Base-by-base conservation (phyloP, 2,329 filamentous ascomycete species). In the Aspergillus uvarum region DNA sequence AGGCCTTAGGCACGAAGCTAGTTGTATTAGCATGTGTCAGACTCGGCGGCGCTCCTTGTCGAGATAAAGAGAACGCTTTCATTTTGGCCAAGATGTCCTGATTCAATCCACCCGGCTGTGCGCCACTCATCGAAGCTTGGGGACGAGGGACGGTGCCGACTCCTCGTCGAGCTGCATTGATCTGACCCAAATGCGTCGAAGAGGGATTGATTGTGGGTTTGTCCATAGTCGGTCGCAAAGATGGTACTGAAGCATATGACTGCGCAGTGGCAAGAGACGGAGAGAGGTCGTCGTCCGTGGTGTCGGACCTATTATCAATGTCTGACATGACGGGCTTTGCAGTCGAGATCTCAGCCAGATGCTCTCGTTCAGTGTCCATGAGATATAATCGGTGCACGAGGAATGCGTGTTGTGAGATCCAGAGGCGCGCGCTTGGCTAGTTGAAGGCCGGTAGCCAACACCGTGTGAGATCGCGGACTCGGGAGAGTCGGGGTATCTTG, bases 171-270 rank as follows among this genome's bases (percentile, higher is more conserved):
- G 86, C 87, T 52, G 86, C 85, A 74, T 88, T 92, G 69, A 96
- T 80, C 59, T 90, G 85, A 47, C 92, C 92, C 4, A 93, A 81
- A 47, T 91, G 88, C 29, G 89, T 95, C n/a, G 92, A 96, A n/a
- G 87, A 92, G 6, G 89, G 79, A 58, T 86, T 91, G 86, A 96
- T 92, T 59, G 68, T 64, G 2, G 63, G n/a, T 29, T 63, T 52
- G 58, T 74, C 68, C 49, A 61, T 63, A 14, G 64, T 63, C 10
- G 70, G 63, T 6, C 68, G 68, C 12, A 74, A 62, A 22, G 72
- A 63, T 14, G 72, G 71, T 16, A 68, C 61, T 8, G 70, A 68
- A n/a, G 64, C 47, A 50, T 66, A 57, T 48, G 56, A 55, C 49
- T 59, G 59, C 71, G 57, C 78, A 80, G 64, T 81, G 78, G 21